These are phyloP conservation scores for Strobilomyces dryophilus DNA, from an alignment of 768 basidiomycete species.

Conservation along the genomic window DNA sequence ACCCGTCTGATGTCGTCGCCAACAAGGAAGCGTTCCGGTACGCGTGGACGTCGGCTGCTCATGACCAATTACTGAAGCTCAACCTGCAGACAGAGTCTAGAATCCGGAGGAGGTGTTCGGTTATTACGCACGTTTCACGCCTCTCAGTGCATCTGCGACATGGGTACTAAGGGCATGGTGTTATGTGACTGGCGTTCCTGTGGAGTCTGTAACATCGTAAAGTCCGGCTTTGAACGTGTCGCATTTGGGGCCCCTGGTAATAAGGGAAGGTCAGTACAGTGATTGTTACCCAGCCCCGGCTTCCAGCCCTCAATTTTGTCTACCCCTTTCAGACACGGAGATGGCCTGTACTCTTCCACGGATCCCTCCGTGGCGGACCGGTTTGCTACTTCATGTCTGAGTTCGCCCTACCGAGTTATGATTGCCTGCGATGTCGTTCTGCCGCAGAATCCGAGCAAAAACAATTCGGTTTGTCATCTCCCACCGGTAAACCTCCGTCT, in stretches of 20 bases:
- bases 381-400: conserved; percentile 62
- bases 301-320: background rate
- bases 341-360: conserved; percentile 59
- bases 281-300: conserved; percentile 1
- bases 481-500: conserved; percentile 16
- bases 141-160: conserved; percentile 64
- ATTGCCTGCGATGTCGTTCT: conserved; percentile 55
- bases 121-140: conserved; percentile 60
- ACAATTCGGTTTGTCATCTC: conserved; percentile 24
- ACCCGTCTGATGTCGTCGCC: conserved; percentile 25
- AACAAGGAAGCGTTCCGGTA: conserved; percentile 50
- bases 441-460: conserved; percentile 25
- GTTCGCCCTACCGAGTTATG: conserved; percentile 63
- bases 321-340: conserved; percentile 43
- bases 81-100: conserved; percentile 27
- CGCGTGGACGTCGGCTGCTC: conserved; percentile 9
- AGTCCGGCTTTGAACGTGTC: conserved; percentile 52
- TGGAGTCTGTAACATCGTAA: conserved; percentile 58
- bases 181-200: conserved; percentile 60
- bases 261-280: conserved; percentile 46
- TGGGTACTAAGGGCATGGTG: conserved; percentile 48
- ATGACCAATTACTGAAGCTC: conserved; percentile 5
- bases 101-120: conserved; percentile 34
- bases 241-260: conserved; percentile 53
- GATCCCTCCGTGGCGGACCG: conserved; percentile 56